A percentile compares a stretch with the other conserved stretches of the same genome.
Conservation (phyloP, 2,329 filamentous ascomycete species). For the Dothistroma pini region DNA sequence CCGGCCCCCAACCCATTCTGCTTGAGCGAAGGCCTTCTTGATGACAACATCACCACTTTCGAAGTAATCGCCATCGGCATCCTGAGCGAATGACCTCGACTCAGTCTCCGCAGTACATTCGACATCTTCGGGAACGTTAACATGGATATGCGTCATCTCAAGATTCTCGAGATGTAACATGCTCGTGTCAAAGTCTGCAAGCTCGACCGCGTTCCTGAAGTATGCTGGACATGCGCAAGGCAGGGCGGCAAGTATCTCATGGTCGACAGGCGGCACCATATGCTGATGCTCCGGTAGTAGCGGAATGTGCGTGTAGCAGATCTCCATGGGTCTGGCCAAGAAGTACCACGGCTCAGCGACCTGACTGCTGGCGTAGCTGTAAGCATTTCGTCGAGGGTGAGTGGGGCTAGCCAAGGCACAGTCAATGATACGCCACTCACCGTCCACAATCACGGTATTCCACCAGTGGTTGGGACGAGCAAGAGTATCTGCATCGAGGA, state of each 20-base stretch:
- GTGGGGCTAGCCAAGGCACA: slow-evolving; percentile 89
- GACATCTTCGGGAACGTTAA: slow-evolving; percentile 83
- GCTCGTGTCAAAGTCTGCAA: slow-evolving; percentile 89
- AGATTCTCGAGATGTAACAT: slow-evolving; percentile 81
- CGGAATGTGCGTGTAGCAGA: slow-evolving; percentile 95
- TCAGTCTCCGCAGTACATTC: slow-evolving; percentile 93
- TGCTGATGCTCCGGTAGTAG: slow-evolving; percentile 86
- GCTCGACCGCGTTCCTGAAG: slow-evolving; percentile 75
- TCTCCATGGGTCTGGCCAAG: slow-evolving; percentile 78
- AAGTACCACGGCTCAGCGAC: slow-evolving; percentile 90
- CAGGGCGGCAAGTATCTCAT: slow-evolving; percentile 80
- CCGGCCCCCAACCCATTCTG: slow-evolving; percentile 80
- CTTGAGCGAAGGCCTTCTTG: slow-evolving; percentile 84
- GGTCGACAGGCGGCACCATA: slow-evolving; percentile 80
- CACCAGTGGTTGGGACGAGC: slow-evolving; percentile 95
- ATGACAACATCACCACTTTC: slow-evolving; percentile 83
- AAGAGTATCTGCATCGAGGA: slow-evolving; percentile 73
- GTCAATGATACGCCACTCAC: slow-evolving; percentile 95
- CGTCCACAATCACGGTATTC: slow-evolving; percentile 90
- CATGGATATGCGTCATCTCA: slow-evolving; percentile 86
- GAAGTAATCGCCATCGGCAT: slow-evolving; percentile 86
- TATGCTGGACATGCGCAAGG: slow-evolving; percentile 83
- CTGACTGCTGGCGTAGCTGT: slow-evolving; percentile 67
- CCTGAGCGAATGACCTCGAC: slow-evolving; percentile 71
- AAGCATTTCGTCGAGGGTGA: slow-evolving; percentile 72